Conservation (phyloP, 169 alveolate species). For the Plasmodium blacklocki region DNA sequence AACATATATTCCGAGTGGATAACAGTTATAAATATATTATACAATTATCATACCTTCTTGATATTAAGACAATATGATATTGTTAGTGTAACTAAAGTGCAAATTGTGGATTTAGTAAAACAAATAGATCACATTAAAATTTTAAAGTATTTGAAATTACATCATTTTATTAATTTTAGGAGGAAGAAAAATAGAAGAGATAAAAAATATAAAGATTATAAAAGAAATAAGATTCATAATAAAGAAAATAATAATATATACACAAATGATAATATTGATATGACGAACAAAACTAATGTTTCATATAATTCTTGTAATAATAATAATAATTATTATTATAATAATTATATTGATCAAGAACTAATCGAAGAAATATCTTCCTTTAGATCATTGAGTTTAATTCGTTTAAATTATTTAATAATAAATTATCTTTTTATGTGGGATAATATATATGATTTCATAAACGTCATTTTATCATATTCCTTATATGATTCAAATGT, state of each 20-base stretch:
- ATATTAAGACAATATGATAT: conserved; percentile 58
- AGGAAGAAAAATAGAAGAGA: conserved; percentile 9
- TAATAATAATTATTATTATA: background rate
- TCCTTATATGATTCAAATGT: conserved; percentile 42
- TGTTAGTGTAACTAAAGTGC: conserved; percentile 36
- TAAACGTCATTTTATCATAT: conserved; percentile 57
- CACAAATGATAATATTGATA: background rate
- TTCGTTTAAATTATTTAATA: conserved; percentile 34
- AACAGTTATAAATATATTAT: conserved; percentile 30
- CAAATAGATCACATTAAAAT: conserved; percentile 17
- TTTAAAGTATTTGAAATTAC: conserved; percentile 23
- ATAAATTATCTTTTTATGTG: conserved; percentile 57
- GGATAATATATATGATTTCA: conserved; percentile 52
- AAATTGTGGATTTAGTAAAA: conserved; percentile 29
- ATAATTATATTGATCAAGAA: background rate
- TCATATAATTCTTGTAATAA: background rate
- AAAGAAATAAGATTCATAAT: background rate
- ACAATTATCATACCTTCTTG: conserved; percentile 53
- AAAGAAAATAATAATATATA: background rate
- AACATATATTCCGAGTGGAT: conserved; percentile 52
- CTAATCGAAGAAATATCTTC: conserved; percentile 17
- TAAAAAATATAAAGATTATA: background rate
- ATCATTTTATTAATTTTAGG: conserved; percentile 50
- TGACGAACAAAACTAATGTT: background rate
- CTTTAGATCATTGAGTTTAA: conserved; percentile 68